Conservation (phyloP, 768 basidiomycete genomes). For the Rhodocollybia butyracea region DNA sequence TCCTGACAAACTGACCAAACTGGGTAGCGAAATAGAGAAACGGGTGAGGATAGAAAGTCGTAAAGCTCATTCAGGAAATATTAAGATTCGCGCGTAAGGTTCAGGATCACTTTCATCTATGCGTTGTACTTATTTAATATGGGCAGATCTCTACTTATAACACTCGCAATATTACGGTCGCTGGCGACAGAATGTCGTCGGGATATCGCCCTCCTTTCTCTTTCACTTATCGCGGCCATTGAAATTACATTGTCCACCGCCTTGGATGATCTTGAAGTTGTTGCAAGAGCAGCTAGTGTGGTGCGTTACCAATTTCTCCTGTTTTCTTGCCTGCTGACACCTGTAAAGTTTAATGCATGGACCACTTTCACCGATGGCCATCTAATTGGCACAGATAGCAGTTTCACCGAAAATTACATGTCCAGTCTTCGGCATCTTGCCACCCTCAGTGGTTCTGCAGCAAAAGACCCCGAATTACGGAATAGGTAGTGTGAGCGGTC, state of each 20-base stretch:
- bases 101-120: constrained; percentile 1
- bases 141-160: constrained; percentile 71
- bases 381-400: constrained; percentile 73
- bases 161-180: constrained; percentile 77
- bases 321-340: not conserved
- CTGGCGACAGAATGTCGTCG: constrained; percentile 85
- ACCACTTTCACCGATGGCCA: constrained; percentile 88
- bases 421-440: constrained; percentile 65
- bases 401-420: constrained; percentile 68
- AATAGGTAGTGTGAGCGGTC: constrained; percentile 52
- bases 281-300: constrained; percentile 74
- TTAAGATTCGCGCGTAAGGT: constrained; percentile 76
- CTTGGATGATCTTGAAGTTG: constrained; percentile 68
- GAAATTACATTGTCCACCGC: constrained; percentile 52
- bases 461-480: constrained; percentile 63
- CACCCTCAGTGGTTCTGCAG: constrained; percentile 48
- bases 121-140: not conserved
- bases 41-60: constrained; percentile 58
- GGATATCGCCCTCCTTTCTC: constrained; percentile 73
- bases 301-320: constrained; percentile 41
- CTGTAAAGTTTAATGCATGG: constrained; percentile 81
- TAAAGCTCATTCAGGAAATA: constrained; percentile 73
- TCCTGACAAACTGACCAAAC: constrained; percentile 76
- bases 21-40: constrained; percentile 76
- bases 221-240: constrained; percentile 64